Evolutionary conservation across 768 basidiomycete species (phyloP), one percentile per base, ranked within the genome.

Genomic region (Lactarius vividus): DNA sequence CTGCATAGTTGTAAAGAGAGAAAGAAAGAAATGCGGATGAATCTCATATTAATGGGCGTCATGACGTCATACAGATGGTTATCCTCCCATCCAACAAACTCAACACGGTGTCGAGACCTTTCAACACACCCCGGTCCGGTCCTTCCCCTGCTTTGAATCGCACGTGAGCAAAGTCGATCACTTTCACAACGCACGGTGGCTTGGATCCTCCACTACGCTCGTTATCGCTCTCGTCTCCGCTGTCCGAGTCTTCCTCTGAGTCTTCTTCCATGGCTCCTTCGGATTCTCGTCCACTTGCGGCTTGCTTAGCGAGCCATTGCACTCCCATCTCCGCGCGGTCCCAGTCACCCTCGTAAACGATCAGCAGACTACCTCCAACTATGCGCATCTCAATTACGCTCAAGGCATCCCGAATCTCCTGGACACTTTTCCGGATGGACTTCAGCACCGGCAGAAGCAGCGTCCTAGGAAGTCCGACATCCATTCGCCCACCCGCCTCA

Each of bases 121-220:
- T 74, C 68, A 96, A 74, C 20, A 96, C 86, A 0, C 96, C 90
- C 44, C 82, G 76, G 74, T 98, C 96, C 2, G 87, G 86, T 4
- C 95, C 96, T 71, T 85, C 71, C 0, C 89, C 92, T 0, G 85
- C 83, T 8, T 76, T 80, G 15, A 90, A 68, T 28, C 83, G 78
- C 2, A 94, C 89, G 75, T 98, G 96, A 8, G 95, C 96, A 74
- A 99, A 98, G 78, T 99, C 96, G 70, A 98, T 98, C 69, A 97
- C 77, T 69, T 88, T 88, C 66, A 97, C 81, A 16, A 81, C 79
- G 57, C 52, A 67, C 4, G 63, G 63, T 26, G 55, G 52, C 4
- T 42, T 23, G 2, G 16, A 9, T n/a, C 20, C 64, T 28, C 35
- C 46, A 4, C 11, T 23, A 10, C 6, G n/a, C 11, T 23, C 56